Base-by-base conservation (phyloP, 768 basidiomycete genomes). In the Mycena galericulata region DNA sequence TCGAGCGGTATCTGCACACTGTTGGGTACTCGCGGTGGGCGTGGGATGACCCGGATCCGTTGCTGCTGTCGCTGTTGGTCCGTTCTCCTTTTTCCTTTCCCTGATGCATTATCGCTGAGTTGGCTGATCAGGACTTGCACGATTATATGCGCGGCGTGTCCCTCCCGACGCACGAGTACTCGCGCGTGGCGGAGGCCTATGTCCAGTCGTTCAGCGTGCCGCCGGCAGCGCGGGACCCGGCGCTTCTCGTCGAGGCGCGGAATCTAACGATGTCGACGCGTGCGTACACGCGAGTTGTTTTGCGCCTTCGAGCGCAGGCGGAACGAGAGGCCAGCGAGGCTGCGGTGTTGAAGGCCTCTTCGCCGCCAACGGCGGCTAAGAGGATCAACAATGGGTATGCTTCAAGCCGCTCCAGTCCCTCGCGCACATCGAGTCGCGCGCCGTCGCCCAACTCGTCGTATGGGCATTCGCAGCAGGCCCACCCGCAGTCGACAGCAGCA, bases 121-220 rank as follows among this genome's bases (percentile, higher is more conserved):
- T 61, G 43, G 12, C 12, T 12, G 55, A 27, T 50, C 30, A 94
- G 92, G 94, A 96, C 77, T 83, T 96, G 43, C 87, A 87, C 73
- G 87, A 91, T 57, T 96, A 95, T 73, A 89, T 95, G 87, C 86
- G 89, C 50, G 92, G 92, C 3, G 90, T 95, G 6, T 90, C 89
- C 7, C 87, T 92, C 27, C 94, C 94, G 9, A 85, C 86, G 4
- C 90, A 95, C 69, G 88, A 92, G 68, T 95, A 92, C 70, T 84
- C 89, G 0, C 85, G 87, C 5, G 83, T 88, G 36, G 87, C 93
- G 2, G 82, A 81, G 7, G 76, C 85, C 29, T 89, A 89, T 70
- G 80, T 93, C 12, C 88, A 89, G 56, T 84, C 86, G 0, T 79
- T 85, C 27, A 72, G 66, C 2, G 68, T 84, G 11, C 87, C 83